phyloP scores from a whole-genome alignment of 345 rosid species.

The Salix suchowensis region DNA sequence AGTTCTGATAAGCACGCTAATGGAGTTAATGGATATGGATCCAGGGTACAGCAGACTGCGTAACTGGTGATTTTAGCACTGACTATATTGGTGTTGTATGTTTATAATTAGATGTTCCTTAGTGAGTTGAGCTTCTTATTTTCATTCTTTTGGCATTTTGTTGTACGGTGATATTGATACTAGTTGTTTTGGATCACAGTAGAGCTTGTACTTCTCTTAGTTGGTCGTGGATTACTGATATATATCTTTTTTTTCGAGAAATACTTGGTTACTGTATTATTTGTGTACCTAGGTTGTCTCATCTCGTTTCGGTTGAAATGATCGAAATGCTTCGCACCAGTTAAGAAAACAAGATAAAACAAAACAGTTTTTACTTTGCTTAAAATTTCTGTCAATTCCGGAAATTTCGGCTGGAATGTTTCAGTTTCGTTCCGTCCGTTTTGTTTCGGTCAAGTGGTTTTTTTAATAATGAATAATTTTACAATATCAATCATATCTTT shows the following conservation, averaged over 20 bases:
- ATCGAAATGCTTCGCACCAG: too few species aligned
- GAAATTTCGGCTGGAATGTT: too few species aligned
- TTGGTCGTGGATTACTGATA: neutral
- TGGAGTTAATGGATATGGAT: slow-evolving; percentile 34
- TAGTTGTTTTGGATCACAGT: neutral
- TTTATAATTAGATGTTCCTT: neutral
- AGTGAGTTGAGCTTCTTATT: neutral
- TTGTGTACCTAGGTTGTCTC: too few species aligned
- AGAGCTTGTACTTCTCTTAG: neutral
- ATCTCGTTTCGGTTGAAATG: too few species aligned
- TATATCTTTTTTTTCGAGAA: neutral
- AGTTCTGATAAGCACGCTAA: slow-evolving; percentile 24
- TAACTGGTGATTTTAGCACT: neutral
- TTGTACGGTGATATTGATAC: neutral
- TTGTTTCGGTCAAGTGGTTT: too few species aligned
- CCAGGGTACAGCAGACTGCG: slow-evolving; percentile 1
- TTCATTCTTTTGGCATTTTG: neutral
- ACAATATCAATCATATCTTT: too few species aligned
- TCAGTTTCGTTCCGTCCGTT: too few species aligned
- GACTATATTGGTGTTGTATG: neutral
- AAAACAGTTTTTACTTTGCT: too few species aligned
- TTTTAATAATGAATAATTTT: too few species aligned
- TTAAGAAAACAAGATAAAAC: too few species aligned
- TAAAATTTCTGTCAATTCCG: too few species aligned
- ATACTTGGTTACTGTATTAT: neutral